These are phyloP conservation scores for Euryodendron excelsum DNA, from an alignment of 148 eudicot species.

Conservation along the genomic window DNA sequence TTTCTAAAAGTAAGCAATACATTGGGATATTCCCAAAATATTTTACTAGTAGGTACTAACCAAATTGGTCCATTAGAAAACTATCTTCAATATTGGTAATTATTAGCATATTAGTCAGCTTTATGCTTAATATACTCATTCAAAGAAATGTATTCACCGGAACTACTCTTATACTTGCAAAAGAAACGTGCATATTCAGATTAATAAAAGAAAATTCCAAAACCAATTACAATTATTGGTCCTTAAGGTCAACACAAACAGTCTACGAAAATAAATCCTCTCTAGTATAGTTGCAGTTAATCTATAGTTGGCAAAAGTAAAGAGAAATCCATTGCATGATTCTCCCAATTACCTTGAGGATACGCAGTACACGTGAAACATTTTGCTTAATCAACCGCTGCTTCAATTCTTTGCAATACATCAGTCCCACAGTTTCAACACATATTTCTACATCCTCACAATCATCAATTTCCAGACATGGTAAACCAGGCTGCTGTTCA, in stretches of 20 bases:
- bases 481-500: conserved; percentile 36
- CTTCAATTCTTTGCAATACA: conserved; percentile 83
- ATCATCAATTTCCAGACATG: conserved; percentile 57
- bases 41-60: neutral
- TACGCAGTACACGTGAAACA: conserved; percentile 73
- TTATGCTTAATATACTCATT: neutral
- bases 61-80: neutral
- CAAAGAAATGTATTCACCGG: neutral
- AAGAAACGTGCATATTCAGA: neutral
- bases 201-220: neutral
- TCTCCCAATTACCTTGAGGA: conserved; percentile 65
- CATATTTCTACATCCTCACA: conserved; percentile 87
- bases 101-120: neutral
- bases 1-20: neutral
- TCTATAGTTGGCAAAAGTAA: neutral
- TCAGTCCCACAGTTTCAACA: conserved; percentile 79
- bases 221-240: neutral
- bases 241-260: neutral
- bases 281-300: neutral
- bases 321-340: neutral
- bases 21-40: too few species aligned
- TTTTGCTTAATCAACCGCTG: conserved; percentile 79
- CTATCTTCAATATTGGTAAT: neutral
- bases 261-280: neutral
- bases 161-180: neutral